Percentiles rank a stretch among this genome's conserved stretches.
These are phyloP conservation scores for Trichophyton schoenleinii DNA, from an alignment of 2,329 filamentous ascomycete genomes.

Conservation along the genomic window DNA sequence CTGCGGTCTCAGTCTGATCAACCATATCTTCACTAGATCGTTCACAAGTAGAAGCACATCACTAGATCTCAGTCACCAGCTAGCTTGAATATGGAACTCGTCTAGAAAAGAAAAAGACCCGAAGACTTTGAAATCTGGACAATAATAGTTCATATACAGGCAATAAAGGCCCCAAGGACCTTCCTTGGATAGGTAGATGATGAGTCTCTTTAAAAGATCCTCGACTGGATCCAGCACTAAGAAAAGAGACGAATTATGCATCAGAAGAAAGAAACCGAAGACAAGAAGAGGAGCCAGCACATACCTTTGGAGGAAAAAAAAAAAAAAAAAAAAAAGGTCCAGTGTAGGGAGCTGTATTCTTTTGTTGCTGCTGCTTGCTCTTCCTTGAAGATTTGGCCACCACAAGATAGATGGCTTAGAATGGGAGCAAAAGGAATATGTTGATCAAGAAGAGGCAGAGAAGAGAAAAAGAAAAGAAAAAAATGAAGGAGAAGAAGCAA, in stretches of 20 bases:
- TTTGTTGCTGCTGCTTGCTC: background rate
- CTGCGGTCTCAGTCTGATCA: conserved; percentile 2
- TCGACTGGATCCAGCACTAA: background rate
- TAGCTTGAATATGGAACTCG: background rate
- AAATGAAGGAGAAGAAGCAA: background rate
- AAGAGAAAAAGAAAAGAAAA: background rate
- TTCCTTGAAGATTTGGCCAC: background rate
- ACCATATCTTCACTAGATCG: conserved; percentile 6
- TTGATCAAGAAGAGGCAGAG: background rate
- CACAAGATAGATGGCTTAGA: background rate
- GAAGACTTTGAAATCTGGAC: background rate
- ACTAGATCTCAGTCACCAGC: background rate
- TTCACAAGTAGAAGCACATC: background rate
- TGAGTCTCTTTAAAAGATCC: background rate
- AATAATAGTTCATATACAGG: background rate
- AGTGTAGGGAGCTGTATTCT: background rate
- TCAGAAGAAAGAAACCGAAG: background rate
- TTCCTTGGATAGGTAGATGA: background rate
- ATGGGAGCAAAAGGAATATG: background rate
- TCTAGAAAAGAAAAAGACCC: background rate
- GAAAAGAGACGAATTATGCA: background rate
- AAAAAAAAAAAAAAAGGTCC: background rate
- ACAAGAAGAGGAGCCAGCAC: background rate
- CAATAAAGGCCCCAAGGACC: background rate
- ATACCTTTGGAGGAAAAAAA: background rate